phyloP scores from a whole-genome alignment of 2,329 filamentous ascomycete genomes.

The Aschersonia sp. region DNA sequence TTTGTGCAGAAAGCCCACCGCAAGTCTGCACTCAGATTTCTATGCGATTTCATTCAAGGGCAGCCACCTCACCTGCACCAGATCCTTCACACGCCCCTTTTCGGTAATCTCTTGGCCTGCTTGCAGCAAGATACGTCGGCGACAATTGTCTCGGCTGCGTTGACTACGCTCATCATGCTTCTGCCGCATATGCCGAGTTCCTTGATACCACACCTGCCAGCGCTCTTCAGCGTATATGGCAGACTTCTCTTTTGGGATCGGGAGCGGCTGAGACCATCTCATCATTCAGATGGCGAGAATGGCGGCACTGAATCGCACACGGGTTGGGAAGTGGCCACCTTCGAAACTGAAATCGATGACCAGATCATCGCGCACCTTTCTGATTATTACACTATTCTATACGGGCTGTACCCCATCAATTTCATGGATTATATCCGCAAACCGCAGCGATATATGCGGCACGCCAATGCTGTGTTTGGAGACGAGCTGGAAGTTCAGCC shows the following conservation, averaged over 20 bases:
- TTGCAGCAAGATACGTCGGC: constrained; percentile 67
- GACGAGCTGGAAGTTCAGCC: constrained; percentile 69
- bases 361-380: constrained; percentile 50
- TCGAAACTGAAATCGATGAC: constrained; percentile 47
- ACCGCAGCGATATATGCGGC: constrained; percentile 62
- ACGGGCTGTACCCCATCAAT: constrained; percentile 72
- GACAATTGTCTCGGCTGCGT: constrained; percentile 57
- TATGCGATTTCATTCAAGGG: constrained; percentile 58
- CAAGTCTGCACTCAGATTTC: constrained; percentile 46
- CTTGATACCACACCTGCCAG: constrained; percentile 51
- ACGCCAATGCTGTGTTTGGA: constrained; percentile 52
- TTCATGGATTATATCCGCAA: constrained; percentile 79
- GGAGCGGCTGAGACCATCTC: constrained; percentile 26
- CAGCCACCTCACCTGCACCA: constrained; percentile 69
- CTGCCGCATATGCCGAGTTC: constrained; percentile 67
- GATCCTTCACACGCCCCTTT: constrained; percentile 56
- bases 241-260: constrained; percentile 66
- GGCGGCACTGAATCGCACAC: constrained; percentile 21
- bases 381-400: constrained; percentile 69
- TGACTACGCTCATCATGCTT: constrained; percentile 68
- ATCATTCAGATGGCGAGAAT: constrained; percentile 10
- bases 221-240: constrained; percentile 70
- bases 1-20: constrained; percentile 51
- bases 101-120: constrained; percentile 57
- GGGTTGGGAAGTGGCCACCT: constrained; percentile 49